phyloP scores from a whole-genome alignment of 345 rosid species.

The Carallia brachiata region DNA sequence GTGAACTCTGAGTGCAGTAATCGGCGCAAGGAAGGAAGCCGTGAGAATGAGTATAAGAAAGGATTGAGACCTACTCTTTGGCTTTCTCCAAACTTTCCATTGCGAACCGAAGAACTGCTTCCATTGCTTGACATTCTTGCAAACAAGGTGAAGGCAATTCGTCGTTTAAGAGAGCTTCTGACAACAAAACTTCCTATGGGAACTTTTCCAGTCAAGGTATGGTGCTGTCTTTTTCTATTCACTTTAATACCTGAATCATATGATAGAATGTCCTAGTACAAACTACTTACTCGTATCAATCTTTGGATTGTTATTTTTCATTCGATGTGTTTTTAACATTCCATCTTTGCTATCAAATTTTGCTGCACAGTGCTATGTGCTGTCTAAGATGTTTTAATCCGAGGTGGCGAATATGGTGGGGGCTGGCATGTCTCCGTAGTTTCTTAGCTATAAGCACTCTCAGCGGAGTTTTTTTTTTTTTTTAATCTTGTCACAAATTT shows the following conservation, averaged over 20 bases:
- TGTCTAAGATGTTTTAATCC: too few relatives aligned
- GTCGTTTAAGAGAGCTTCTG: conserved; percentile 89
- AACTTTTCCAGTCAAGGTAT: conserved; percentile 95
- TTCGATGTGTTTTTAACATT: conserved; percentile 3
- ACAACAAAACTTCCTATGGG: conserved; percentile 93
- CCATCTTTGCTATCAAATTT: background rate
- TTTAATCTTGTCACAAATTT: background rate
- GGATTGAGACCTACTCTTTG: conserved; percentile 91
- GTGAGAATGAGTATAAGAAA: conserved; percentile 90
- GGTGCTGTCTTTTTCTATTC: conserved; percentile 7
- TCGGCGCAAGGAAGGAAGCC: conserved; percentile 57
- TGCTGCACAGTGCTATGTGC: background rate
- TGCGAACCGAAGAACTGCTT: conserved; percentile 89
- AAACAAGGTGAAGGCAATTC: conserved; percentile 95
- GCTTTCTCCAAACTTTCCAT: conserved; percentile 83
- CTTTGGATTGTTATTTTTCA: background rate
- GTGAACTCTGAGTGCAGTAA: conserved; percentile 38
- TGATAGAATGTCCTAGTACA: background rate
- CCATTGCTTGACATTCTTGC: conserved; percentile 98
- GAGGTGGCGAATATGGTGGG: background rate
- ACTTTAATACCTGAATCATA: background rate
- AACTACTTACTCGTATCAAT: background rate
- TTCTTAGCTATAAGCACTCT: background rate
- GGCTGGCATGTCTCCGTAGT: background rate
- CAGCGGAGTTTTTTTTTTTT: background rate